A percentile compares a stretch with the other conserved stretches of the same genome.
phyloP scores from a whole-genome alignment of 1,284 basidiomycete genomes.

The Malassezia japonica region DNA sequence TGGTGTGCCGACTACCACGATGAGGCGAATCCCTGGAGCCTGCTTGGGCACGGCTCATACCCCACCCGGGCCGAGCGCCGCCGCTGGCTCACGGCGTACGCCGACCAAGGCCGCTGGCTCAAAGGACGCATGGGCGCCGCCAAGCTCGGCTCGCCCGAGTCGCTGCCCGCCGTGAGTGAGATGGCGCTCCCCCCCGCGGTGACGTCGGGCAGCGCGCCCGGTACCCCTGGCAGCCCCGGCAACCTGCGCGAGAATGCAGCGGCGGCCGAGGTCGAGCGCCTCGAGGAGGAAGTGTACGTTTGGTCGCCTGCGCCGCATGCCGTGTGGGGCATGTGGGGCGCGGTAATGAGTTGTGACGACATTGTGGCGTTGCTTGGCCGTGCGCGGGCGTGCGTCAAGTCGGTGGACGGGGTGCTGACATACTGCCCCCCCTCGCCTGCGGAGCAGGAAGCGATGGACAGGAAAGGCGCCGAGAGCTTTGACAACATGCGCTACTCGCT shows the following conservation, averaged over 20 bases:
- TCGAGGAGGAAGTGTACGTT: slow-evolving; percentile 36
- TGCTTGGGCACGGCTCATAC: slow-evolving; percentile 33
- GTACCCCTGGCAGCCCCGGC: neutral
- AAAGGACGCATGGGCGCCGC: slow-evolving; percentile 6
- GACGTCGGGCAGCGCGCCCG: neutral
- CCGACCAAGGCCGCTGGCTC: slow-evolving; percentile 38
- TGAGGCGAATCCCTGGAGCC: slow-evolving; percentile 30
- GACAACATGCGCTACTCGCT: slow-evolving; percentile 42
- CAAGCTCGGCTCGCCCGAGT: slow-evolving; percentile 18
- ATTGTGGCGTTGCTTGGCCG: slow-evolving; percentile 26
- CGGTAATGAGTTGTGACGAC: slow-evolving; percentile 37
- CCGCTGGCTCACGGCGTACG: slow-evolving; percentile 44
- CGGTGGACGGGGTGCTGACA: neutral
- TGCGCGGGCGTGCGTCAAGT: neutral
- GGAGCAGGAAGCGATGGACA: slow-evolving; percentile 4
- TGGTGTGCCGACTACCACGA: slow-evolving; percentile 44
- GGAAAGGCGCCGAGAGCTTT: slow-evolving; percentile 30
- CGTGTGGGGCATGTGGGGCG: slow-evolving; percentile 45
- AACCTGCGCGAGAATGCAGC: slow-evolving; percentile 24
- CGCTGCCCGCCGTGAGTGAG: slow-evolving; percentile 19
- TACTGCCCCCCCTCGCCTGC: neutral
- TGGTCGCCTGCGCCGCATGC: slow-evolving; percentile 43
- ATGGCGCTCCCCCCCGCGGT: slow-evolving; percentile 26
- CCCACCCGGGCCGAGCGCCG: slow-evolving; percentile 31
- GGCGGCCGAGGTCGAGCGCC: slow-evolving; percentile 38